Evolutionary conservation across 2,329 filamentous ascomycete genomes (phyloP), one percentile per base, ranked within the genome.

Genomic region (Fusarium sp.): DNA sequence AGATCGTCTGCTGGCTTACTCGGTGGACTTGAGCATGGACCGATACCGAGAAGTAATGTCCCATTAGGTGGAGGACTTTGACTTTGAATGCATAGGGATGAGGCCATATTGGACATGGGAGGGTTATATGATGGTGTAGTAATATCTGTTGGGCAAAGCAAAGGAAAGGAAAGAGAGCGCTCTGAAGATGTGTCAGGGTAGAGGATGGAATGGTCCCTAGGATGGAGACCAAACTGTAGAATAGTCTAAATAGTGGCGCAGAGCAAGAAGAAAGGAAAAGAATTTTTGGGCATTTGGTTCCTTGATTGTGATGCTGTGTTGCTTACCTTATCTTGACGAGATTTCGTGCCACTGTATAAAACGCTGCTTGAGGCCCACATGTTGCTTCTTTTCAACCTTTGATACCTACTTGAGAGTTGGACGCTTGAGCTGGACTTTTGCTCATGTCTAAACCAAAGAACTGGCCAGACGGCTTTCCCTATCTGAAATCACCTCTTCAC

Each of bases 1-100:
- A 68, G 91, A 94, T 74, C 84, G 87, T 35, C 85, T 90, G 67
- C 77, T 92, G 58, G 82, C 85, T 68, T 90, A 93, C 74, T 88
- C 90, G 8, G 84, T 88, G 31, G 86, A 91, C 59, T 79, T 92
- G 66, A 88, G 89, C 65, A 81, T 88, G 68, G 83, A 84, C 51
- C 91, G 91, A 70, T 92, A 91, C 74, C 81, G 82, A 56, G 83
- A 84, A 53, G 80, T 90, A 36, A 87, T 89, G 84, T 83, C 78
- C 6, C 75, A 78, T 46, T 78, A 57, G 70, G 60, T 38, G 46
- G 39, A 38, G 51, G 49, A 43, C 41, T 15, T 13, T 38, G 49
- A 43, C 41, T 15, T 13, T 38, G 26, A 19, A n/a, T 42, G 58
- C 66, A 49, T 50, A 55, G 53, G 52, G 36, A 40, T 43, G 13